These are phyloP conservation scores for Suillus subluteus DNA, from an alignment of 768 basidiomycete species.

Conservation along the genomic window DNA sequence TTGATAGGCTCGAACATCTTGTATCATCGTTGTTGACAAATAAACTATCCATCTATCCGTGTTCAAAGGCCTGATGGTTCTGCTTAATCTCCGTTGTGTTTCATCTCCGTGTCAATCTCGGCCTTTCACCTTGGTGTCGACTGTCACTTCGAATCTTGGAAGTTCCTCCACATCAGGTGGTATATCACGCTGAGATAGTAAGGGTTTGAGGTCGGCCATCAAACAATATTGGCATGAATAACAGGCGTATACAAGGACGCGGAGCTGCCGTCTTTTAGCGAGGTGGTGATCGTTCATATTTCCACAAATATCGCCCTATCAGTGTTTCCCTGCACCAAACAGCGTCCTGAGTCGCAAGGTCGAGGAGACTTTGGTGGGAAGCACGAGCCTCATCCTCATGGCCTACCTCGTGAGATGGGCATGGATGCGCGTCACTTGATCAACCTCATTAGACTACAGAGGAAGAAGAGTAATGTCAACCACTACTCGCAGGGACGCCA, in stretches of 20 bases:
- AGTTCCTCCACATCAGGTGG: neutral
- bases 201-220: neutral
- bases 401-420: neutral
- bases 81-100: conserved; percentile 1
- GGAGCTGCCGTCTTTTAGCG: neutral
- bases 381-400: neutral
- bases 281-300: neutral
- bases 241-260: neutral
- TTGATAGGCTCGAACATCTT: neutral
- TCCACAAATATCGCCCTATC: neutral
- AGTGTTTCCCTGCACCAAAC: neutral
- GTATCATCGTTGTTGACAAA: neutral
- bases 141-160: neutral
- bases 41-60: neutral
- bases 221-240: neutral
- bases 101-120: conserved; percentile 1
- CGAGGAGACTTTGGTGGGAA: neutral
- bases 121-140: neutral
- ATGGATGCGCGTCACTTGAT: neutral
- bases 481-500: neutral
- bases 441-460: neutral
- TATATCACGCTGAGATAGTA: neutral
- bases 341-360: neutral
- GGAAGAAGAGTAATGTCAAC: neutral
- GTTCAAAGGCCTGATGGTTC: neutral